phyloP scores from a whole-genome alignment of 2,329 filamentous ascomycete species.

The Epichloe scottii region DNA sequence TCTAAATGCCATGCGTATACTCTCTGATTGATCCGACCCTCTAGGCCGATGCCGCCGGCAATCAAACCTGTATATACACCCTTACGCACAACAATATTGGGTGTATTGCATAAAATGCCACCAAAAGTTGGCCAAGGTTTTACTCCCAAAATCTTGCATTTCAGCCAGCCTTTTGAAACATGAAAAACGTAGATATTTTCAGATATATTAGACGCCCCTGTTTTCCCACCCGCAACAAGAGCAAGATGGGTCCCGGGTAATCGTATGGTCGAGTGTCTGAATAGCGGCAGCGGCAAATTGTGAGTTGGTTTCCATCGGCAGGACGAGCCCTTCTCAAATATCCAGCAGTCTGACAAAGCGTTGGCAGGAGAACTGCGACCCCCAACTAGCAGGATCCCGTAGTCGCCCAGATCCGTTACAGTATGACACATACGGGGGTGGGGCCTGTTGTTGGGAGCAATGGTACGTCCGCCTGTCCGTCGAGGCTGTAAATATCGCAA shows the following conservation, averaged over 20 bases:
- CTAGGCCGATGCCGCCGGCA: conserved; percentile 55
- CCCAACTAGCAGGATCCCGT: conserved; percentile 54
- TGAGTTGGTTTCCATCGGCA: conserved; percentile 50
- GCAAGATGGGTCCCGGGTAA: conserved; percentile 36
- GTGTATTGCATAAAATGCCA: conserved; percentile 23
- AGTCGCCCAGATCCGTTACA: conserved; percentile 49
- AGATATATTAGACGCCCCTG: conserved; percentile 33
- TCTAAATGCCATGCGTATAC: conserved; percentile 47
- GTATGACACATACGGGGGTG: conserved; percentile 58
- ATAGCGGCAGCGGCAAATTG: conserved; percentile 58
- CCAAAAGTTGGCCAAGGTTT: conserved; percentile 31
- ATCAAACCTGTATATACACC: conserved; percentile 45
- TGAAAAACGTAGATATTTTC: conserved; percentile 41
- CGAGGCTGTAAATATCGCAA: conserved; percentile 34
- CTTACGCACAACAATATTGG: conserved; percentile 10
- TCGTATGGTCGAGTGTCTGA: conserved; percentile 56
- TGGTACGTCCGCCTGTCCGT: conserved; percentile 9
- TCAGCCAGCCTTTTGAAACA: conserved; percentile 33
- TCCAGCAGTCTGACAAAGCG: conserved; percentile 63
- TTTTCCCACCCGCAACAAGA: conserved; percentile 52
- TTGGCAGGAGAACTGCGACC: conserved; percentile 66
- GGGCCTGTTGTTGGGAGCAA: conserved; percentile 20
- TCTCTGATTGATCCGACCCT: conserved; percentile 50
- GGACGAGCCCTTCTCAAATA: conserved; percentile 40
- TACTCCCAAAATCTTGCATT: conserved; percentile 25